Conservation (phyloP, 352 stramenopile genomes). For the Pythium rhizo-oryzae region DNA sequence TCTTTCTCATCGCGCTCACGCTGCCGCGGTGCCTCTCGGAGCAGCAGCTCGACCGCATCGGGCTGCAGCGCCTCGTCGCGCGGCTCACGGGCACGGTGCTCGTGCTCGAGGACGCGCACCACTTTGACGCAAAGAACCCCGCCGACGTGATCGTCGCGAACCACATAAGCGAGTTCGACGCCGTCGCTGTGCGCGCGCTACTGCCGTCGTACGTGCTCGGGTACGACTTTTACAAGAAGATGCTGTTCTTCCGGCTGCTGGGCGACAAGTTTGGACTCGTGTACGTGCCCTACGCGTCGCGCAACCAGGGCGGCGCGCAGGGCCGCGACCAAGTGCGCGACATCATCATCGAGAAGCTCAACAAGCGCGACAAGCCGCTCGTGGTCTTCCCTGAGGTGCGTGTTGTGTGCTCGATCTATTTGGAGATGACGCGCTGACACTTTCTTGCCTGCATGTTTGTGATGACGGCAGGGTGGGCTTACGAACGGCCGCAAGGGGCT, state of each 20-base stretch:
- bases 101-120: slow-evolving; percentile 38
- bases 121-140: slow-evolving; percentile 32
- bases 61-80: slow-evolving; percentile 42
- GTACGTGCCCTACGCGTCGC: slow-evolving; percentile 71
- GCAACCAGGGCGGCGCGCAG: slow-evolving; percentile 49
- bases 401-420: too few relatives aligned
- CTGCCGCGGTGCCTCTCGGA: slow-evolving; percentile 48
- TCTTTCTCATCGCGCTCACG: slow-evolving; percentile 49
- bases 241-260: slow-evolving; percentile 69
- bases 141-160: slow-evolving; percentile 65
- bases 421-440: background rate
- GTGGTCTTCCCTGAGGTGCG: slow-evolving; percentile 61
- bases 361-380: slow-evolving; percentile 51
- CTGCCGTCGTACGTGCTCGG: slow-evolving; percentile 59
- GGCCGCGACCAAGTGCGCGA: slow-evolving; percentile 58
- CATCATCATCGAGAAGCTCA: slow-evolving; percentile 65
- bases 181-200: slow-evolving; percentile 46
- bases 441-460: background rate
- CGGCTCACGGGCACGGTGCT: slow-evolving; percentile 55
- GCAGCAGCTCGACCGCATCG: slow-evolving; percentile 46
- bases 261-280: slow-evolving; percentile 64
- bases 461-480: slow-evolving; percentile 60
- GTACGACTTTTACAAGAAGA: slow-evolving; percentile 87
- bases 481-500: slow-evolving; percentile 67
- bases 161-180: slow-evolving; percentile 81